Percentiles rank a stretch among this genome's conserved stretches.
Evolutionary conservation across 768 basidiomycete genomes (phyloP).

Genomic region (Boletus coccyginus): DNA sequence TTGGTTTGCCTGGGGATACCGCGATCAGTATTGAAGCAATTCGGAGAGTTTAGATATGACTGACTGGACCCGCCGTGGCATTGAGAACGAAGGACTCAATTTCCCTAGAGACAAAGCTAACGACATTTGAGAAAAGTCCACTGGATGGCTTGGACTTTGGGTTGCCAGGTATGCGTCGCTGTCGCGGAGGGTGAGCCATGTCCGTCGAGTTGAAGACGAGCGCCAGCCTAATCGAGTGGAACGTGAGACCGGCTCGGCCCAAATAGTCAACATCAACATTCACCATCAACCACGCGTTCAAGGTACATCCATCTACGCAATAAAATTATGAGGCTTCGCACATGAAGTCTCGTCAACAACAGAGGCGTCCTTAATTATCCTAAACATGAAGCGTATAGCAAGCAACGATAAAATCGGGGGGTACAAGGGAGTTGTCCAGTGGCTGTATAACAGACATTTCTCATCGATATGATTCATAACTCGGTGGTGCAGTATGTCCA

Average conservation of each 20-base stretch:
- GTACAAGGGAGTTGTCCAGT: conserved; percentile 12
- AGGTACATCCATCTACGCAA: conserved; percentile 13
- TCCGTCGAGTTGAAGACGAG: not conserved
- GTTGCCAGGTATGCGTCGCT: not conserved
- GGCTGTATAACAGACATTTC: not conserved
- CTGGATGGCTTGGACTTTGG: not conserved
- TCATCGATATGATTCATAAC: conserved; percentile 54
- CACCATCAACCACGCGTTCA: not conserved
- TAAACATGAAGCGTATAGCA: conserved; percentile 4
- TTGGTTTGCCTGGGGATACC: conserved; percentile 15
- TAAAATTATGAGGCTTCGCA: conserved; percentile 7
- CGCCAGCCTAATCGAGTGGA: conserved; percentile 5
- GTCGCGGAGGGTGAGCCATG: conserved; percentile 10
- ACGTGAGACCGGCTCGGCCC: conserved; percentile 18
- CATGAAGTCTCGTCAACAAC: conserved; percentile 8
- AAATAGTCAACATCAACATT: conserved; percentile 14
- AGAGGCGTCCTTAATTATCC: conserved; percentile 12
- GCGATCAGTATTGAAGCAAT: conserved; percentile 4
- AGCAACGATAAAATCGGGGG: conserved; percentile 4
- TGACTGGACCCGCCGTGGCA: conserved; percentile 45
- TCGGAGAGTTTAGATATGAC: not conserved
- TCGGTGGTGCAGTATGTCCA: conserved; percentile 40
- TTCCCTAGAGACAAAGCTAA: conserved; percentile 69
- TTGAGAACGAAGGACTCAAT: conserved; percentile 66
- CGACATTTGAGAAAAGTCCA: conserved; percentile 60